Percentiles rank a stretch among this genome's conserved stretches.
Evolutionary conservation across 1,284 basidiomycete species (phyloP).

Genomic region (Irpex lacteus): DNA sequence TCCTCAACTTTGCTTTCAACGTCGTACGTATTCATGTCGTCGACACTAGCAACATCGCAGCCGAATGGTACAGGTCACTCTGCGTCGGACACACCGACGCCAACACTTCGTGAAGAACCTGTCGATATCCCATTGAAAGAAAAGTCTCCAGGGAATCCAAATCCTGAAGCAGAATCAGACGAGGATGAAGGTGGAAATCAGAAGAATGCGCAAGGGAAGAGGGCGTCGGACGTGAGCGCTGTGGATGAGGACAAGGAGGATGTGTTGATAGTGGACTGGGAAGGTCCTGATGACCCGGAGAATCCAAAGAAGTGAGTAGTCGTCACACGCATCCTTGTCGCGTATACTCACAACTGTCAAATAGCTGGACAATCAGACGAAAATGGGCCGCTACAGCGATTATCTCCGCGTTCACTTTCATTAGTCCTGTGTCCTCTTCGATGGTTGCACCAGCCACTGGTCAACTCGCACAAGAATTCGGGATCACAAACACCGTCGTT

Average conservation of each 20-base stretch:
- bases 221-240: background rate
- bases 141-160: conserved; percentile 3
- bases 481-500: conserved; percentile 48
- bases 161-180: conserved; percentile 9
- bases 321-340: background rate
- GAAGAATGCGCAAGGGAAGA: background rate
- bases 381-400: conserved; percentile 65
- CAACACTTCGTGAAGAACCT: conserved; percentile 11
- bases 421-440: conserved; percentile 65
- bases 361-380: conserved; percentile 54
- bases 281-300: conserved; percentile 55
- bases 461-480: conserved; percentile 53
- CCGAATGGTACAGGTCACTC: background rate
- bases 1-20: background rate
- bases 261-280: conserved; percentile 52
- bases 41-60: background rate
- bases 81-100: background rate
- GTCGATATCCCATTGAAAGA: conserved; percentile 12
- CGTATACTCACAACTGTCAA: background rate
- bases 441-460: conserved; percentile 68
- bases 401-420: conserved; percentile 65
- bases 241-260: background rate
- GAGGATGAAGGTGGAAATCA: background rate
- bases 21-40: background rate
- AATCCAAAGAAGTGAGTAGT: conserved; percentile 62